Evolutionary conservation across 1,139 yeast genomes (phyloP), one percentile per base, ranked within the genome.

Genomic region (Blastobotrys raffinosifermentans): DNA sequence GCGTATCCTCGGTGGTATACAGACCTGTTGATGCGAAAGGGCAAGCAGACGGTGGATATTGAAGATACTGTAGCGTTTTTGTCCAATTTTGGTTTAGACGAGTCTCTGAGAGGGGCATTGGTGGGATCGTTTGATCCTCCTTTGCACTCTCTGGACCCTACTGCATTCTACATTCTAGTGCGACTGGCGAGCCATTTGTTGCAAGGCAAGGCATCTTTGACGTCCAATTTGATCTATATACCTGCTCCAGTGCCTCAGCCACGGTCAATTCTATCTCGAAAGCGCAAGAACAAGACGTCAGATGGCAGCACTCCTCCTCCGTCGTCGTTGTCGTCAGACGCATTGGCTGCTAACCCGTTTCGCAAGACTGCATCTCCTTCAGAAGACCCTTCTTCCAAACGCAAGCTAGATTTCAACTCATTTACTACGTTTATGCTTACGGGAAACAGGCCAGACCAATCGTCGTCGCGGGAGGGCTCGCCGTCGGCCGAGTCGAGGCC

Each of bases 1-100:
- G 55, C 67, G 15, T 66, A 64, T 39, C 67, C 70, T 10, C 53
- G 68, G 20, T 66, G 70, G 70, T 66, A 65, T 46, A 62, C 68
- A 7, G 69, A 66, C 34, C 48, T 66, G 37, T 51, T 63, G 16
- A 45, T 62, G 41, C 60, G 67, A 11, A 61, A 60, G 39, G 65
- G 62, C 37, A 51, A 54, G 22, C 60, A 57, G 36, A 43, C 54
- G 14, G 54, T 66, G n/a, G 53, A 58, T 8, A 48, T 63, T 4
- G 63, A 57, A 30, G 70, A 66, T 44, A 51, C 56, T 31, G 43
- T 64, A 29, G 40, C 56, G 29, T 66, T 66, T 49, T 56, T 66
- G 34, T 63, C 55, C 43, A 63, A 66, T 46, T 66, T 66, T 47
- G 69, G 69, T 37, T 64, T 16, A 43, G 49, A n/a, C 4, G 57